These are phyloP conservation scores for Phyllosticta ampelicida DNA, from an alignment of 2,329 filamentous ascomycete genomes.

Conservation along the genomic window DNA sequence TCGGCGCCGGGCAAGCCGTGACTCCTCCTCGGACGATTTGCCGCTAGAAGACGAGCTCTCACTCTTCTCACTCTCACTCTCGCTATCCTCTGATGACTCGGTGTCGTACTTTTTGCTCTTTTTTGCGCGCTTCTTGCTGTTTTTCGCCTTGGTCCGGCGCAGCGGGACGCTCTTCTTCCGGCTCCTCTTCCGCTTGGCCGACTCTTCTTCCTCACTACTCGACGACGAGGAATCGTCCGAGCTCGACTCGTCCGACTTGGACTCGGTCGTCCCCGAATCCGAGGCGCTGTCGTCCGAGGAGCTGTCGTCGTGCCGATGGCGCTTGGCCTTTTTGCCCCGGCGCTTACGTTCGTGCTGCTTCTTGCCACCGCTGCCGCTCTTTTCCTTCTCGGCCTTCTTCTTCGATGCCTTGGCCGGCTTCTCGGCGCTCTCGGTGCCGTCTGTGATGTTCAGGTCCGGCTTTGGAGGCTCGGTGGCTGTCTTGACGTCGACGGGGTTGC, in stretches of 20 bases:
- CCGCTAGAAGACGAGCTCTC: slow-evolving; percentile 16
- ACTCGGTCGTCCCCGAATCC: slow-evolving; percentile 14
- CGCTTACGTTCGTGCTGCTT: slow-evolving; percentile 11
- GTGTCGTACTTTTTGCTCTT: slow-evolving; percentile 19
- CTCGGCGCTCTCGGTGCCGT: not conserved
- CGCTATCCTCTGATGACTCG: slow-evolving; percentile 15
- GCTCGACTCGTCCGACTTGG: slow-evolving; percentile 11
- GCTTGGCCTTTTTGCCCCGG: slow-evolving; percentile 14
- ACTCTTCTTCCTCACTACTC: slow-evolving; percentile 3
- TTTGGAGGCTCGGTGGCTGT: not conserved
- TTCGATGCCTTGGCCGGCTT: slow-evolving; percentile 8
- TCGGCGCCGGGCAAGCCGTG: slow-evolving; percentile 6
- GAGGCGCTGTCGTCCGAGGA: slow-evolving; percentile 15
- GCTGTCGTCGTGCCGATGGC: slow-evolving; percentile 17
- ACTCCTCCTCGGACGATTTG: slow-evolving; percentile 12
- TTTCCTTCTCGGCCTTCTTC: slow-evolving; percentile 11
- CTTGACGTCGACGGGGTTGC: slow-evolving; percentile 2
- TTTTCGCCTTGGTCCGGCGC: slow-evolving; percentile 25
- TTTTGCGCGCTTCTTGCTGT: slow-evolving; percentile 19
- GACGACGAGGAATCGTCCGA: not conserved
- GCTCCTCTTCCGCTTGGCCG: slow-evolving; percentile 9
- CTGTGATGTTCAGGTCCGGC: not conserved
- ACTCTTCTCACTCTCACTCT: not conserved
- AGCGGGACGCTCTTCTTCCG: slow-evolving; percentile 20
- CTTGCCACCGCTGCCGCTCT: slow-evolving; percentile 9